Base-by-base conservation (phyloP, 116 monocot genomes). In the Iris pallida region DNA sequence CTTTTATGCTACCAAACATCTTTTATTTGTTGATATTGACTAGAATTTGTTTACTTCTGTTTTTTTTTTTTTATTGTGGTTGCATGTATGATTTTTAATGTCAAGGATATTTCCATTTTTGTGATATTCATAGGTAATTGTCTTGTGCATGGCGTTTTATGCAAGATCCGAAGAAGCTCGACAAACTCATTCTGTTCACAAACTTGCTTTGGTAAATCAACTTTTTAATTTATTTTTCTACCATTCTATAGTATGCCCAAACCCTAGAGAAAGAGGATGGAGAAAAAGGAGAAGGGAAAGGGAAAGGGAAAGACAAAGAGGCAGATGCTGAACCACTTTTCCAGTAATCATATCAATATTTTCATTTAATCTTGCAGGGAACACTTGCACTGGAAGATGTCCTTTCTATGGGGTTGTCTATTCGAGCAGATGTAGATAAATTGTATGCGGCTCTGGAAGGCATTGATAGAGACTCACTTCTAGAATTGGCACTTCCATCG, bases 121-220 rank as follows among this genome's bases (percentile, higher is more conserved):
- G 40, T 4, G 10, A 66, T 20, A 41, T 53, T 45, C 72, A 17
- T 63, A 97, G 96, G 81, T 97, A 75, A 83, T 88, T 79, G 92
- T 90, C 2, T 76, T 97, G 61, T 97, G 89, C 79, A 97, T 97
- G 97, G 97, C 97, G 51, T 92, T 97, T 64, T 88, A 90, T 88
- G 97, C 97, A 73, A 82, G 97, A 76, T 97, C 97, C 41, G 97
- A 97, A 80, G 97, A 97, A 79, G 87, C 97, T 42, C 90, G 83
- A 4, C 90, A 92, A 66, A 90, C 69, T 77, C 85, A 85, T 75
- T 87, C 97, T 54, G 80, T 92, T 81, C 88, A 92, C 73, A 97
- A 92, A 60, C 93, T 97, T 79, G 87, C 97, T 61, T 79, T 90
- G 85, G 97, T 97, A 81, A 67, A n/a, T 20, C 65, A 12, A 12